Base-by-base conservation (phyloP, 371 early-diverging fungal species). In the Mortierella sp. region DNA sequence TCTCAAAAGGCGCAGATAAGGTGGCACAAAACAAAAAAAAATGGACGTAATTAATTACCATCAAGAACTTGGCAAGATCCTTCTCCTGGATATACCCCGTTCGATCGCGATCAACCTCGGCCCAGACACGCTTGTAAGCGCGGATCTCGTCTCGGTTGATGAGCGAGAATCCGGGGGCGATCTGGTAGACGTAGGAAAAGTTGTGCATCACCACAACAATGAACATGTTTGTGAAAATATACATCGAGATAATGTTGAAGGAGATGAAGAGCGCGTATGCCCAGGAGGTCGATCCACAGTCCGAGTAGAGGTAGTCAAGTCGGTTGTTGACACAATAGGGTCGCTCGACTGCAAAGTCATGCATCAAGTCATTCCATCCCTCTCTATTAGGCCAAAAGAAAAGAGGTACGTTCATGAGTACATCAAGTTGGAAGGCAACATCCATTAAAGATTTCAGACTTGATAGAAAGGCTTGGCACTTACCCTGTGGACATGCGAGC, bases 191-290 rank as follows among this genome's bases (percentile, higher is more conserved):
- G 72, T 93, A 94, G 5, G 92, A 91, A 72, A 94, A 95, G 82
- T 93, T 94, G 79, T 94, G 94, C 61, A 93, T 88, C 40, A 95
- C 94, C 46, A 94, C 92, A 19, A 92, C 94, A 8, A 94, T 92
- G 83, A 94, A 94, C 87, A 95, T 92, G 77, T 92, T 93, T 0
- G 91, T 91, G 73, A 95, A 93, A 55, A 95, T 95, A 76, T 94
- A 94, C 94, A 93, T 95, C 55, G 94, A 94, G 19, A 95, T 90
- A 61, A 95, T 90, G 78, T 93, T 93, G 87, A 93, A 95, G 0
- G 92, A 87, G 51, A 94, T 80, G 70, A 95, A 94, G 50, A 95
- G 81, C 40, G 92, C 87, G 75, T 91, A 93, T 5, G 94, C 88
- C 93, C 93, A 92, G 5, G 88, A 74, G 10, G 87, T 80, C 6